These are phyloP conservation scores for Asterophora lycoperdoides DNA, from an alignment of 768 basidiomycete species.

Conservation along the genomic window DNA sequence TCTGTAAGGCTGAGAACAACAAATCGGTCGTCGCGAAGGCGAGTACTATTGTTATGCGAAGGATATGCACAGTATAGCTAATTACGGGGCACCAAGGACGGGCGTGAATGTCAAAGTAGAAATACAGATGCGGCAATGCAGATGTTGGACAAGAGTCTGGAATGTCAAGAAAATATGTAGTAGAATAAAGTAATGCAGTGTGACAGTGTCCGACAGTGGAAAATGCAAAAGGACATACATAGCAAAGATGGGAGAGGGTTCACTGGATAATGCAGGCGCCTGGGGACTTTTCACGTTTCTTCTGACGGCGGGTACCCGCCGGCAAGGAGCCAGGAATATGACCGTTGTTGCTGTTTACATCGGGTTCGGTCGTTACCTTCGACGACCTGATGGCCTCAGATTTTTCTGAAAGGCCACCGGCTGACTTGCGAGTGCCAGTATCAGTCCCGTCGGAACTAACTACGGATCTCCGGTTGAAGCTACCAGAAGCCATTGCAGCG, in stretches of 20 bases:
- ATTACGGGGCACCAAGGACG: background rate
- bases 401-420: conserved; percentile 7
- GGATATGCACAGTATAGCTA: background rate
- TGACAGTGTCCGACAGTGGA: conserved; percentile 1
- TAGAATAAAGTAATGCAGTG: conserved; percentile 15
- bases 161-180: conserved; percentile 12
- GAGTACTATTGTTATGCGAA: background rate
- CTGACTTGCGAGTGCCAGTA: conserved; percentile 10
- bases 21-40: background rate
- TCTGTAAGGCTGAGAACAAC: too few species aligned
- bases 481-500: conserved; percentile 35
- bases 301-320: conserved; percentile 23
- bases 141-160: background rate
- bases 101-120: conserved; percentile 3
- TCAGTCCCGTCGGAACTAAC: conserved; percentile 8
- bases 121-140: conserved; percentile 20
- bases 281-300: conserved; percentile 33
- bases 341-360: conserved; percentile 15
- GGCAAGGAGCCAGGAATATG: conserved; percentile 32
- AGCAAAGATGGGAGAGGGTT: background rate
- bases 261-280: conserved; percentile 40
- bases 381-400: conserved; percentile 26
- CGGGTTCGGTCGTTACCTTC: conserved; percentile 29
- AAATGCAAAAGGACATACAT: conserved; percentile 1
- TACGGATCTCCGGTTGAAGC: conserved; percentile 15